Base-by-base conservation (phyloP, 2,329 filamentous ascomycete species). In the Rachicladosporium sp. region DNA sequence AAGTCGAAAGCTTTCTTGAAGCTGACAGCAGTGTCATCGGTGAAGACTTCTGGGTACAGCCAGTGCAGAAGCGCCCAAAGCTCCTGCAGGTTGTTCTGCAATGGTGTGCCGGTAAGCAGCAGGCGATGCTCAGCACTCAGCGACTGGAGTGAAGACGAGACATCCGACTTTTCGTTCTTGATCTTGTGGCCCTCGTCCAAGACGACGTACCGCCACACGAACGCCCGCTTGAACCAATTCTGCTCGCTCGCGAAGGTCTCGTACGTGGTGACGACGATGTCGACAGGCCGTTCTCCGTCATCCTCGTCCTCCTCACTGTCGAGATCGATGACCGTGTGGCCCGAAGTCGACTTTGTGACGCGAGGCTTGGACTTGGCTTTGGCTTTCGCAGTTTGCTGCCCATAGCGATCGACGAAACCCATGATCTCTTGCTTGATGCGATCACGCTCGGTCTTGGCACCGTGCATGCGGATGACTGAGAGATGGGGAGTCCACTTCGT, bases 1-100 rank as follows among this genome's bases (percentile, higher is more conserved):
- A 78, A 56, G 39, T 76, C 68, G 48, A 78, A 78, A 0, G 74
- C 72, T 8, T 69, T 61, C 33, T 66, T 66, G 53, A 78, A 78
- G 0, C 67, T 54, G 2, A 64, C 56, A 7, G 60, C 60, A 0
- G 72, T 76, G 27, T 68, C 67, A 1, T 59, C 52, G 0, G 61
- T 60, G 50, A 78, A 78, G 1, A 78, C 65, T n/a, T 75, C 69
- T 0, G 72, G 72, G 32, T 71, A 73, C 0, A 77, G 59, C 69
- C 70, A 77, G 36, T 72, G 68, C 0, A 76, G 56, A 1, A 77
- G 54, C 0, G 70, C 67, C 73, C 73, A 77, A 43, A 76, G 60
- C 49, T 77, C 73, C 2, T 60, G 56, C 0, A 78, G 55, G 39
- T 78, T 71, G 43, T 77, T 78, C 43, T 77, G 74, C 0, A 77